Percentiles rank a stretch among this genome's conserved stretches.
Evolutionary conservation across 2,329 filamentous ascomycete species (phyloP).

Genomic region (Clonostachys rosea): DNA sequence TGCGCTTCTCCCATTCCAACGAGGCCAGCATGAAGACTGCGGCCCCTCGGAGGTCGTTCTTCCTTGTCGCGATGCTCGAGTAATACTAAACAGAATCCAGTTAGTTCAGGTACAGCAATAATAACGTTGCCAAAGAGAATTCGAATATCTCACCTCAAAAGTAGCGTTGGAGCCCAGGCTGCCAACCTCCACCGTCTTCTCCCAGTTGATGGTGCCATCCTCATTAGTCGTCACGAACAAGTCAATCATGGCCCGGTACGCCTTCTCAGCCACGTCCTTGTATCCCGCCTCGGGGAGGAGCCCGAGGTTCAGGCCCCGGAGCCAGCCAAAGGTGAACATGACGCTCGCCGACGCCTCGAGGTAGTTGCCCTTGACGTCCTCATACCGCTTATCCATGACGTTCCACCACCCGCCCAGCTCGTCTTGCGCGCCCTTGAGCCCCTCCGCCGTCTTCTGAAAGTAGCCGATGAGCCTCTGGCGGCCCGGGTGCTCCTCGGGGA

Average conservation of each 20-base stretch:
- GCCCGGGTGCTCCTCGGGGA: constrained; percentile 22
- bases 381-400: constrained; percentile 44
- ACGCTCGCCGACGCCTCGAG: constrained; percentile 52
- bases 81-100: constrained; percentile 13
- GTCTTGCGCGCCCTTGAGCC: constrained; percentile 33
- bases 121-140: not conserved
- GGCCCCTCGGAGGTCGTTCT: constrained; percentile 18
- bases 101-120: not conserved
- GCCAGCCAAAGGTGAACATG: constrained; percentile 47
- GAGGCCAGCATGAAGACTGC: constrained; percentile 19
- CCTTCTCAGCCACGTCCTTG: constrained; percentile 4
- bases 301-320: constrained; percentile 27
- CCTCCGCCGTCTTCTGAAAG: constrained; percentile 28
- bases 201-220: constrained; percentile 37
- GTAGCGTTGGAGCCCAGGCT: constrained; percentile 37
- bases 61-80: constrained; percentile 13
- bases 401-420: constrained; percentile 49
- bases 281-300: constrained; percentile 7
- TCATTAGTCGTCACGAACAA: constrained; percentile 34
- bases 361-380: constrained; percentile 43
- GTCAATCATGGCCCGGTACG: constrained; percentile 23
- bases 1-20: constrained; percentile 15
- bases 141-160: constrained; percentile 33
- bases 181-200: constrained; percentile 45
- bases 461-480: constrained; percentile 25